Conservation (phyloP, 1,139 yeast genomes). For the Sporopachydermia cereana region DNA sequence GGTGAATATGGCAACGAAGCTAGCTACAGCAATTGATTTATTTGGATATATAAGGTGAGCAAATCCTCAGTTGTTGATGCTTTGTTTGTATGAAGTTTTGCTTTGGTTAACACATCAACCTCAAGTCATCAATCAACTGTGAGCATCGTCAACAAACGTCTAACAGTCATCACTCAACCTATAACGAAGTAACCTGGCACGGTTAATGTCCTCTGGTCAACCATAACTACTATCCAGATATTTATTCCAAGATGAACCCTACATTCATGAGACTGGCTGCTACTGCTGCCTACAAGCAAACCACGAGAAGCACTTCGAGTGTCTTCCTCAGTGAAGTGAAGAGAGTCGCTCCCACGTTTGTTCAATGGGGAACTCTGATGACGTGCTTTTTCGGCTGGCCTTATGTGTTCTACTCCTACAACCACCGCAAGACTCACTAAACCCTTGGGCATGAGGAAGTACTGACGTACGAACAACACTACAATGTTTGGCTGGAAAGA, state of each 20-base stretch:
- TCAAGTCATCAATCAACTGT: not conserved
- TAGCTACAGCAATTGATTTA: too few species aligned
- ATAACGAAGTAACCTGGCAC: too few species aligned
- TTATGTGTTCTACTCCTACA: not conserved
- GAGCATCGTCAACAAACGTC: not conserved
- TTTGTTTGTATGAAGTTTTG: too few species aligned
- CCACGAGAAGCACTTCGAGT: not conserved
- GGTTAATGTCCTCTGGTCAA: too few species aligned
- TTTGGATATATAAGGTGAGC: too few species aligned
- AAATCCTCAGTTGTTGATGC: too few species aligned
- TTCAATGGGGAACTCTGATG: slow-evolving; percentile 1
- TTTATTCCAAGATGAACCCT: slow-evolving; percentile 3
- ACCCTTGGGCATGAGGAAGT: too few species aligned
- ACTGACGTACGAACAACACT: not conserved
- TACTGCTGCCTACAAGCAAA: slow-evolving; percentile 5
- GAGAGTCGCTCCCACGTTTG: slow-evolving; percentile 4
- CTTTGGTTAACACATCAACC: too few species aligned
- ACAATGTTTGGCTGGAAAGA: not conserved
- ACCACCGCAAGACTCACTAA: not conserved
- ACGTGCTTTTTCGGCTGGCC: slow-evolving; percentile 5
- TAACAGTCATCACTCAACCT: not conserved
- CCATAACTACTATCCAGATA: not conserved
- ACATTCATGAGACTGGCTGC: not conserved
- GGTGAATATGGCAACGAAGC: too few species aligned
- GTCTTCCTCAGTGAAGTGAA: not conserved